A percentile compares a stretch with the other conserved stretches of the same genome.
Conservation (phyloP, 1,139 yeast genomes). For the Suhomyces bolitotheri region DNA sequence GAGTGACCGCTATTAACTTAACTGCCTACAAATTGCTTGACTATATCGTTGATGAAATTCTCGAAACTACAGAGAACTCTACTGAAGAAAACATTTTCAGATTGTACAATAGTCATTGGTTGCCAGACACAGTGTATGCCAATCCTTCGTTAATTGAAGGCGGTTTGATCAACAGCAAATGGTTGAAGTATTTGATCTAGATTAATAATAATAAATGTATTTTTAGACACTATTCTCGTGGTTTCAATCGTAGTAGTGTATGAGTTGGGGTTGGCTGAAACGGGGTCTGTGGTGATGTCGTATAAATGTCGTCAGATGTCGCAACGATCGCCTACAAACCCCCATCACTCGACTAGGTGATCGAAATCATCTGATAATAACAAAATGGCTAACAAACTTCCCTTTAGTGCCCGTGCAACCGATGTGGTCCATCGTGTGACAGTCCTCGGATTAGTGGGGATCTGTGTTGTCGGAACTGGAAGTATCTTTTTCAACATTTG, state of each 20-base stretch:
- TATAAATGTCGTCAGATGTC: no score
- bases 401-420: conserved; percentile 43
- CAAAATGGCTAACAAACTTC: conserved; percentile 37
- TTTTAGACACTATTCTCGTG: no score
- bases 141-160: conserved; percentile 44
- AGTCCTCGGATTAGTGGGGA: conserved; percentile 29
- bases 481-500: conserved; percentile 26
- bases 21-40: conserved; percentile 36
- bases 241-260: no score
- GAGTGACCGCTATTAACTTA: conserved; percentile 27
- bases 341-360: no score
- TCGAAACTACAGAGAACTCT: conserved; percentile 27
- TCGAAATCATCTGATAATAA: no score
- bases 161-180: conserved; percentile 35
- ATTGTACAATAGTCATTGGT: conserved; percentile 43
- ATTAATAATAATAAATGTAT: conserved; percentile 3
- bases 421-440: conserved; percentile 30
- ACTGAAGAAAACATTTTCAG: conserved; percentile 35
- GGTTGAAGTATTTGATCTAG: conserved; percentile 44
- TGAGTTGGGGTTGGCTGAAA: background rate
- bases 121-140: conserved; percentile 42
- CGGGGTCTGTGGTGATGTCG: background rate
- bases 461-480: conserved; percentile 41
- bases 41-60: conserved; percentile 30
- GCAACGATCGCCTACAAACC: no score